Evolutionary conservation across 805 yeast genomes (phyloP).

Genomic region (Lipomyces japonicus): DNA sequence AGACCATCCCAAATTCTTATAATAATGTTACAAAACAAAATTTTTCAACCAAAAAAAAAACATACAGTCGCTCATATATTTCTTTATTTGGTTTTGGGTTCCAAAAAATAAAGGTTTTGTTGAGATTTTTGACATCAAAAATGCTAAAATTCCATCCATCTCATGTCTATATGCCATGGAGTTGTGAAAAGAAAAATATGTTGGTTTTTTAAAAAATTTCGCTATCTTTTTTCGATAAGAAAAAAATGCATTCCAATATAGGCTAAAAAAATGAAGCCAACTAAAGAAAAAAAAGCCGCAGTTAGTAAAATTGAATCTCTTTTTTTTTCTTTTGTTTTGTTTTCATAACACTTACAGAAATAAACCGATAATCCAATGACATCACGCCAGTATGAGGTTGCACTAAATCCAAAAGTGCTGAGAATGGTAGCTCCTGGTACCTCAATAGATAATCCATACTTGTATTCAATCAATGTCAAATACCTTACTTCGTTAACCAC

Average conservation of each 20-base stretch:
- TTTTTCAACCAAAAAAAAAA: too few relatives aligned
- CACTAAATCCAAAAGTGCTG: constrained; percentile 91
- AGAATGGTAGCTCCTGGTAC: constrained; percentile 97
- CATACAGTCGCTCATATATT: too few relatives aligned
- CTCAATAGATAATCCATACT: constrained; percentile 89
- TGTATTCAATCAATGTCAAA: constrained; percentile 75
- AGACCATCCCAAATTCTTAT: too few relatives aligned
- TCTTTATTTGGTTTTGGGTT: too few relatives aligned
- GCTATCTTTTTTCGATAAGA: constrained; percentile 69
- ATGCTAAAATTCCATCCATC: too few relatives aligned
- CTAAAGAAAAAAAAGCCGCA: constrained; percentile 6
- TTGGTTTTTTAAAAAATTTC: too few relatives aligned
- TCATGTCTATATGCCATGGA: too few relatives aligned
- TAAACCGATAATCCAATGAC: constrained; percentile 56
- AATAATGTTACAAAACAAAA: too few relatives aligned
- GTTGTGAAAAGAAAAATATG: too few relatives aligned
- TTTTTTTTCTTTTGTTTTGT: too few relatives aligned
- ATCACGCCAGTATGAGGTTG: constrained; percentile 69
- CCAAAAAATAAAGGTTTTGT: too few relatives aligned
- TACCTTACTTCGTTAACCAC: constrained; percentile 90
- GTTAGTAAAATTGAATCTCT: background rate
- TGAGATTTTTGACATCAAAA: too few relatives aligned
- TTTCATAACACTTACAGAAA: constrained; percentile 36
- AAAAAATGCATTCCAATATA: constrained; percentile 67
- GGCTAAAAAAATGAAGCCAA: constrained; percentile 61